Base-by-base conservation (phyloP, 2,329 filamentous ascomycete species). In the Penicillium corylophilum region DNA sequence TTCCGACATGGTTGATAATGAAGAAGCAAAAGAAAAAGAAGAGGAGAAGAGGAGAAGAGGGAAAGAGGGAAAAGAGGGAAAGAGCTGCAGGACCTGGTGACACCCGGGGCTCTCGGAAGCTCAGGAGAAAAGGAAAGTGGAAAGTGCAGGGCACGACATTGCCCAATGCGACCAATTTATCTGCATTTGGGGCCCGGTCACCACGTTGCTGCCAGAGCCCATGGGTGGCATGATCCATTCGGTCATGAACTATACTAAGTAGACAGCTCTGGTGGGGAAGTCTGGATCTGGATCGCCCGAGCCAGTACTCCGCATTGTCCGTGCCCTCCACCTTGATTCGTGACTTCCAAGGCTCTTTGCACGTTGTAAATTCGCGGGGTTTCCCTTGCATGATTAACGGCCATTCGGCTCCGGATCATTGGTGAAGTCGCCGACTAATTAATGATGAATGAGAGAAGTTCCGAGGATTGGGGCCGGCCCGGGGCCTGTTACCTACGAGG, bases 1-100 rank as follows among this genome's bases (percentile, higher is more conserved):
- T 36, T 59, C 53, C 44, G 60, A 55, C 58, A 71, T 67, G 36
- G 62, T 59, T 4, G 16, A 28, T 36, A 23, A 3, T 38, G 22
- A 18, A 10, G 28, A 31, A n/a, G 15, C 9, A 23, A 18, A 26
- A 18, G 18, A 13, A 33, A 44, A 6, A 8, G 31, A 18, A 29
- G 48, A 24, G 38, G 38, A 47, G 26, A 28, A 10, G 26, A 22
- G 33, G 18, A 45, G 31, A 33, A 24, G 47, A 35, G 28, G 23
- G 10, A 33, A 42, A 38, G 29, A 55, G 46, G 24, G 35, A 28
- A 56, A 51, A 40, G 31, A 45, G 44, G 42, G 24, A 29, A 45
- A 48, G 20, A 33, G 10, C 16, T 15, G 23, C 15, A 44, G 33
- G 50, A 38, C 18, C 33, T 16, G 39, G 39, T 41, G 39, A 26